Evolutionary conservation across 805 yeast species (phyloP), one percentile per base, ranked within the genome.

Genomic region (Debaryomyces prosopidis): DNA sequence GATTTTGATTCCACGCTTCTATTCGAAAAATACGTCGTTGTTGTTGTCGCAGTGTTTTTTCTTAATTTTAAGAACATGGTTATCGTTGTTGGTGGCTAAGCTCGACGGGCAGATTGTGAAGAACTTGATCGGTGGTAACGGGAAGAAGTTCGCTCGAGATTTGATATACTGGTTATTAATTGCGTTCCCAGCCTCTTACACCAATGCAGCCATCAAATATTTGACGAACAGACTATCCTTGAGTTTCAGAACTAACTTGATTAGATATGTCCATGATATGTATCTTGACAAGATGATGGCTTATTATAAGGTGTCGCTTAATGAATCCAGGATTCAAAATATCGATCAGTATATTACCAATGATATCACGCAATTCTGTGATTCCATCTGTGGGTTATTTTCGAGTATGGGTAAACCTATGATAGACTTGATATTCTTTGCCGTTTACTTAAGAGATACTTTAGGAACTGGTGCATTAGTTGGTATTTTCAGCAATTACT

Each of bases 141-240:
- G 90, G 15, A 77, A 72, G 52, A 84, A 84, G 43, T 91, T 91
- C 55, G 63, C 82, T 34, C 73, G 87, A 47, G 96, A 91, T 62
- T 72, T 91, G 63, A 77, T 81, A 8, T 86, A 87, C 63, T 91
- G 97, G 97, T 80, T 91, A 47, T 66, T 87, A 48, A 83, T 91
- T 59, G 97, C 97, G 0, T 81, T 91, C 50, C 98, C 98, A 2
- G 96, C 97, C 0, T 84, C 94, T 2, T 91, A 89, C 63, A 87
- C 96, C 27, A 91, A 91, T 65, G 86, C 96, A 39, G 90, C 92
- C 46, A 91, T 91, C 60, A 87, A 86, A 60, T 88, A 79, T 57
- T 68, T 91, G 54, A 87, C 90, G 44, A 80, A 84, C 57, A 77
- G 88, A 54, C 69, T 91, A 47, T 82, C 96, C 10, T 74, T 89